These are phyloP conservation scores for Heritiera fomes DNA, from an alignment of 345 rosid species.

Conservation along the genomic window DNA sequence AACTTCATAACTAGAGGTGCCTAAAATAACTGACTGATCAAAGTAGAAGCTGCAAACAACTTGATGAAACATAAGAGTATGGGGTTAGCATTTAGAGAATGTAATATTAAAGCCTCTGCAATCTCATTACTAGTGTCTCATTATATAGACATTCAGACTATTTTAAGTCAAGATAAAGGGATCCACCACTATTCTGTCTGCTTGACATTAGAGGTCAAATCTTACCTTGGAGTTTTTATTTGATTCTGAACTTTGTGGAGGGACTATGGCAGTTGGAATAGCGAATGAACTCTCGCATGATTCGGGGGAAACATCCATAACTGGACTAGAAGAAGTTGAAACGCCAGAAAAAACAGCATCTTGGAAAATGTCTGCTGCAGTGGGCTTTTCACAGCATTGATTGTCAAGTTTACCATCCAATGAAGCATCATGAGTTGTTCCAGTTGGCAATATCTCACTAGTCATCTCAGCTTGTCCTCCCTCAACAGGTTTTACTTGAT, in stretches of 20 bases:
- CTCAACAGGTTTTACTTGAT: constrained; percentile 41
- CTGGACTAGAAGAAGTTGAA: constrained; percentile 35
- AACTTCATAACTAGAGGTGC: background rate
- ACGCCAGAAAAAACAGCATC: constrained; percentile 36
- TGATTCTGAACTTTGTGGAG: constrained; percentile 45
- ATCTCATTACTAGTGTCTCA: background rate
- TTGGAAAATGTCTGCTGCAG: constrained; percentile 34
- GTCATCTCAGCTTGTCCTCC: constrained; percentile 35
- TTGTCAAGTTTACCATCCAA: constrained; percentile 38
- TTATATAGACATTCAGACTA: background rate
- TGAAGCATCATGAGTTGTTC: constrained; percentile 34
- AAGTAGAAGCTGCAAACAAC: background rate
- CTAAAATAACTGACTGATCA: background rate
- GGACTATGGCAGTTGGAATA: constrained; percentile 43
- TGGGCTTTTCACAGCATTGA: constrained; percentile 41
- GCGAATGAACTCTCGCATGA: constrained; percentile 28
- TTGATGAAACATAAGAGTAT: background rate
- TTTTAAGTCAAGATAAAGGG: background rate
- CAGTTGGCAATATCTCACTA: constrained; percentile 31
- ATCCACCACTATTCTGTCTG: background rate
- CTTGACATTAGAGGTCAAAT: background rate
- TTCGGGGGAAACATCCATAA: constrained; percentile 31
- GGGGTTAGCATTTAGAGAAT: background rate
- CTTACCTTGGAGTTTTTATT: constrained; percentile 60
- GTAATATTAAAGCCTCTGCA: background rate